These are phyloP conservation scores for Sporothrix globosa DNA, from an alignment of 2,329 filamentous ascomycete genomes.

Conservation along the genomic window DNA sequence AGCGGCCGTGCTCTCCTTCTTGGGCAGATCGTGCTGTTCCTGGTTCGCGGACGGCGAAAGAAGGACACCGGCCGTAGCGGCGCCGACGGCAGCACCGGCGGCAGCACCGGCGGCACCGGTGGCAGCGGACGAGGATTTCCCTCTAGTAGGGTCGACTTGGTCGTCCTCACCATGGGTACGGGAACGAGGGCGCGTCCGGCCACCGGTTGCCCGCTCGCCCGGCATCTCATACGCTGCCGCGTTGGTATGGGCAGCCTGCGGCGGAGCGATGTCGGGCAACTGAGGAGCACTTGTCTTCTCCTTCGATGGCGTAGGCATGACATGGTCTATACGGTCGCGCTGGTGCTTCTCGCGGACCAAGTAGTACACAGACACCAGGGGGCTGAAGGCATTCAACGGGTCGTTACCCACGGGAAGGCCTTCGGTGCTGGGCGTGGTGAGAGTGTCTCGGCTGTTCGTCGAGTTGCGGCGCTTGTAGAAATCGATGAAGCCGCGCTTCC, in stretches of 20 bases:
- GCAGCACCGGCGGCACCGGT: slow-evolving; percentile 39
- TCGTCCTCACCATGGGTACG: slow-evolving; percentile 96
- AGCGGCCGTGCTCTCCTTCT: slow-evolving; percentile 85
- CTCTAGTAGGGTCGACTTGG: slow-evolving; percentile 62
- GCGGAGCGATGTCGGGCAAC: slow-evolving; percentile 75
- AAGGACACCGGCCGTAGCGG: slow-evolving; percentile 38
- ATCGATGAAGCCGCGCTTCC: slow-evolving; percentile 85
- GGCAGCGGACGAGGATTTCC: slow-evolving; percentile 61
- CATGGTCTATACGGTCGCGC: slow-evolving; percentile 62
- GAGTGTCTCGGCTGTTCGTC: slow-evolving; percentile 81
- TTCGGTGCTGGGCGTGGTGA: slow-evolving; percentile 82
- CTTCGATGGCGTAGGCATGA: slow-evolving; percentile 46
- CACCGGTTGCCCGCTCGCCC: slow-evolving; percentile 83
- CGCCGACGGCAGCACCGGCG: slow-evolving; percentile 19
- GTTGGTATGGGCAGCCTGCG: slow-evolving; percentile 88
- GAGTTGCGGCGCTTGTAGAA: slow-evolving; percentile 97
- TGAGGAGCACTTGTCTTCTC: slow-evolving; percentile 49
- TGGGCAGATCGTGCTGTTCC: slow-evolving; percentile 65
- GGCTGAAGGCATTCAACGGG: slow-evolving; percentile 90
- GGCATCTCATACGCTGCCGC: slow-evolving; percentile 81
- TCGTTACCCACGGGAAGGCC: slow-evolving; percentile 80
- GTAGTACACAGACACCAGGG: slow-evolving; percentile 91
- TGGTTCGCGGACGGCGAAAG: slow-evolving; percentile 52
- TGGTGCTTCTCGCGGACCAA: slow-evolving; percentile 94
- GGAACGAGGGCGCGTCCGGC: slow-evolving; percentile 79